Base-by-base conservation (phyloP, 345 rosid genomes). In the Eucalyptus curtisii region DNA sequence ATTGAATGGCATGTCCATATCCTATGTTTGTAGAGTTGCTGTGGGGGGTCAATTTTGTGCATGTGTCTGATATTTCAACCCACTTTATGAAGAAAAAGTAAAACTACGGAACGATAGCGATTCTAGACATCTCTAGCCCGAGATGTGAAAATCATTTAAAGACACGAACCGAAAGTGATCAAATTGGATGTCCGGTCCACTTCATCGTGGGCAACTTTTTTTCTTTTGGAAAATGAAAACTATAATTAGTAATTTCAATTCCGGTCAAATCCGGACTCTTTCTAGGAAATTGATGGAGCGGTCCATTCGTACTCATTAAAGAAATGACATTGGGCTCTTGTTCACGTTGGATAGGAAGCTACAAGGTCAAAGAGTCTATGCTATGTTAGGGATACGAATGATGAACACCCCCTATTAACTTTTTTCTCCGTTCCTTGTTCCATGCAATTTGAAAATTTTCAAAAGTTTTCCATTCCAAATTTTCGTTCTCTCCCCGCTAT, bases 11-110 rank as follows among this genome's bases (percentile, higher is more conserved):
- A 30, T n/a, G 71, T 64, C 71, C 9, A 13, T 64, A 15, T 64
- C 37, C 5, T 64, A 64, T 64, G 76, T n/a, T 64, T n/a, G 10
- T n/a, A n/a, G 76, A 64, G 40, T 64, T n/a, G 76, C 10, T 8
- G 3, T 25, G 0, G 4, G 66, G 1, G 0, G 68, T 59, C 68
- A 59, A 59, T 59, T 27, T 27, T 59, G 68, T 59, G 68, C 61
- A 55, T 10, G 6, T 12, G 1, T 55, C 0, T 13, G 0, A 61
- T 13, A 13, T 27, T 27, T 27, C 16, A 13, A 61, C 33, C n/a
- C 2, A 0, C 33, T 16, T 12, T 13, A 61, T 0, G 2, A 27
- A 55, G 30, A 55, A 55, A 24, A 55, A 27, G 14, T 27, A 6
- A 52, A 52, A 5, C 19, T 4, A 13, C 4, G 37, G 71, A n/a